These are phyloP conservation scores for Mycena venus DNA, from an alignment of 768 basidiomycete species.

Conservation along the genomic window DNA sequence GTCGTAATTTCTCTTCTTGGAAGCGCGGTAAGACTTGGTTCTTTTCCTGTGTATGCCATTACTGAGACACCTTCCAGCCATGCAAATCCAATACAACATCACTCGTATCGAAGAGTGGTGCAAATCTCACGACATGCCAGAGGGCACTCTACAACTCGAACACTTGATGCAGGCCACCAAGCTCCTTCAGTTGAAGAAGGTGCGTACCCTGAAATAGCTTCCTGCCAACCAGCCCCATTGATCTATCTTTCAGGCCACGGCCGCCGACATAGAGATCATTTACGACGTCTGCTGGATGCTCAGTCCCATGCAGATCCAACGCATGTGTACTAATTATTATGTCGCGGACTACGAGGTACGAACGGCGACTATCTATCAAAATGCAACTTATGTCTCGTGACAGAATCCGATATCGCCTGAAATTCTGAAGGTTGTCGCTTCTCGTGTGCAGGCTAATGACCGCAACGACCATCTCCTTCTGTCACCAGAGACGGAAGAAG, in stretches of 20 bases:
- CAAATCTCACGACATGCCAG: conserved; percentile 99
- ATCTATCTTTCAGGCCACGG: conserved; percentile 73
- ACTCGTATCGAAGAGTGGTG: conserved; percentile 99
- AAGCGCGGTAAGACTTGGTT: conserved; percentile 83
- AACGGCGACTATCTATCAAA: neutral
- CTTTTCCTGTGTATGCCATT: neutral
- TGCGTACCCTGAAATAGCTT: conserved; percentile 40
- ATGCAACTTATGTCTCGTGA: neutral
- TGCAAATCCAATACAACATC: conserved; percentile 99
- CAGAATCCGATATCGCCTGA: conserved; percentile 98
- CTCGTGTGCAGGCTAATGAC: conserved; percentile 95
- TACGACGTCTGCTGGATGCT: conserved; percentile 99
- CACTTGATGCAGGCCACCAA: conserved; percentile 99
- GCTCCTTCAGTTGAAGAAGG: conserved; percentile 97
- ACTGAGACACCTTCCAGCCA: conserved; percentile 66
- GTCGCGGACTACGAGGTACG: conserved; percentile 98
- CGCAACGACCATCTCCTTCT: conserved; percentile 97
- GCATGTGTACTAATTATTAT: conserved; percentile 99
- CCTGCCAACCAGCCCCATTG: conserved; percentile 3
- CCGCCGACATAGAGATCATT: conserved; percentile 97
- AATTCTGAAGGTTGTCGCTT: conserved; percentile 96
- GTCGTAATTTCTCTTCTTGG: conserved; percentile 99
- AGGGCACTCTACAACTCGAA: conserved; percentile 96
- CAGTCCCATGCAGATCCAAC: conserved; percentile 98
- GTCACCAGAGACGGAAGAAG: conserved; percentile 96